Percentiles rank a stretch among this genome's conserved stretches.
Conservation (phyloP, 176 grass and related monocot genomes). For the Bolboschoenus planiculmis region DNA sequence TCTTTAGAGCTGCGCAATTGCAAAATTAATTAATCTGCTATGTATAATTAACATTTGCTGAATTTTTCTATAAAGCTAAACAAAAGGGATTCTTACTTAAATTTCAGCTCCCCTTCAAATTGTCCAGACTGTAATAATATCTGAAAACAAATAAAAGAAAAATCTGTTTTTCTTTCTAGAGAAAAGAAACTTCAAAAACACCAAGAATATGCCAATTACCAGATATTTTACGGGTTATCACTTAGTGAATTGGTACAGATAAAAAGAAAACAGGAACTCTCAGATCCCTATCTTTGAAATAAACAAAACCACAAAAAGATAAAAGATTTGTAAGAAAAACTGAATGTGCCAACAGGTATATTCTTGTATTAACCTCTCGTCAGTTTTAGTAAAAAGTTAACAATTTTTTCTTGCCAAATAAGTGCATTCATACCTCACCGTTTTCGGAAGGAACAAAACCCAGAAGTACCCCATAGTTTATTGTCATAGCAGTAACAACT, state of each 20-base stretch:
- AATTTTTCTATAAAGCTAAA: background rate
- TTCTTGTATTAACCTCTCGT: too few relatives aligned
- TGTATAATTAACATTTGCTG: background rate
- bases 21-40: background rate
- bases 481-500: conserved; percentile 76
- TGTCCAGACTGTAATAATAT: conserved; percentile 66
- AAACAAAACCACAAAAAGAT: background rate
- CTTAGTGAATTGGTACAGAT: background rate
- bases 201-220: background rate
- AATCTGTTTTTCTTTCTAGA: background rate
- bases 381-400: too few relatives aligned
- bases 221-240: background rate
- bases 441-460: conserved; percentile 72
- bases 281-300: background rate
- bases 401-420: background rate
- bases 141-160: conserved; percentile 44
- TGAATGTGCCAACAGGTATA: background rate
- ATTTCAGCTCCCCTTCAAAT: conserved; percentile 66
- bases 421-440: conserved; percentile 42
- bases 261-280: background rate
- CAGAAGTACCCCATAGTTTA: conserved; percentile 82
- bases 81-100: conserved; percentile 41
- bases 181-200: background rate
- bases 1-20: conserved; percentile 54
- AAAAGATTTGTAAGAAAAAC: background rate